Base-by-base conservation (phyloP, 2,329 filamentous ascomycete genomes). In the Aspergillus novofumigatus region DNA sequence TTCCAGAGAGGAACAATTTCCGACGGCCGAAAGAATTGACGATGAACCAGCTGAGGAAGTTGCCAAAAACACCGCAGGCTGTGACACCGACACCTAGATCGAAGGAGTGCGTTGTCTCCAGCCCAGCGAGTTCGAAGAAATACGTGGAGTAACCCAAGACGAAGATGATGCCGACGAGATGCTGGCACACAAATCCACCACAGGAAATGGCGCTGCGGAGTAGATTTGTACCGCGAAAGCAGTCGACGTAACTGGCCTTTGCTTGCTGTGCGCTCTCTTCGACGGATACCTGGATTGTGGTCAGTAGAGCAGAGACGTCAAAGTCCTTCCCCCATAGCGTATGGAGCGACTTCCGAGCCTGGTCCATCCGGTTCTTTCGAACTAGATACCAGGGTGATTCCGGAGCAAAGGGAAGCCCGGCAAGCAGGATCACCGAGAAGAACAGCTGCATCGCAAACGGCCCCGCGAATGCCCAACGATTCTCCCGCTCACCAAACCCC, bases 141-240 rank as follows among this genome's bases (percentile, higher is more conserved):
- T 28, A 28, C 26, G 26, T 28, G 1, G 73, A 72, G 60, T 77
- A 79, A 25, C 75, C 75, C 14, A 72, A 59, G 17, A 78, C 74
- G 51, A 80, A 75, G 68, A 75, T 64, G 52, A 76, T 74, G 5
- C 77, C 77, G 1, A 71, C 73, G 5, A 78, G 58, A 52, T 76
- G 73, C 55, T 80, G 77, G 44, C 76, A 76, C 38, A 70, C 68
- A 62, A 77, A 79, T 14, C 76, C 74, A n/a, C 75, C 71, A n/a
- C 74, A 65, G 0, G 72, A 74, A 32, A 78, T 77, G 35, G 71
- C 69, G 2, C 76, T 78, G 4, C 77, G 69, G 3, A 75, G 62
- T 3, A 72, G 59, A 55, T 78, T 74, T 28, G 72, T 69, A 21
- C 70, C 67, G 14, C 67, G 68, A 65, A 78, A 78, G 66, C 20